Evolutionary conservation across 192 early-diverging fungal genomes (phyloP).

Genomic region (Backusella macrospora): DNA sequence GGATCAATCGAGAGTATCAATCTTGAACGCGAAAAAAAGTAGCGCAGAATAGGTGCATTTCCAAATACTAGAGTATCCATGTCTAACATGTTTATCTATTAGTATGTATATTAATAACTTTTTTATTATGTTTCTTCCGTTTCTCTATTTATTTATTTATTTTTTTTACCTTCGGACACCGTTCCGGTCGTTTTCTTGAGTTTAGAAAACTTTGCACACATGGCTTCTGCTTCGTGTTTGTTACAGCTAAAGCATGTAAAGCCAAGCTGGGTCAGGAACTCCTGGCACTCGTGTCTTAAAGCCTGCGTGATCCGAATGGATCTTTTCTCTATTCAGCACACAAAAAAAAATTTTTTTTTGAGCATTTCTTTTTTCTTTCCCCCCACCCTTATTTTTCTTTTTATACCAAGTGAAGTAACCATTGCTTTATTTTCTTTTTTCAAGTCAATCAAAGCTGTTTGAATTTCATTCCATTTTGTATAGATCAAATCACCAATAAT

Average conservation of each 20-base stretch:
- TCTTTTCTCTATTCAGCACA: constrained; percentile 48
- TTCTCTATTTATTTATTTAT: constrained; percentile 41
- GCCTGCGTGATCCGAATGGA: constrained; percentile 50
- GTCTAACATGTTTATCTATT: constrained; percentile 33
- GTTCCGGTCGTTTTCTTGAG: constrained; percentile 55
- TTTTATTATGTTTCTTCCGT: constrained; percentile 28
- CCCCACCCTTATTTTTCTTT: no score
- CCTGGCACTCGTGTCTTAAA: constrained; percentile 48
- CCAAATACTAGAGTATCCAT: constrained; percentile 60
- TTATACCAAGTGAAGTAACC: constrained; percentile 25
- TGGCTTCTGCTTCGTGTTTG: constrained; percentile 62
- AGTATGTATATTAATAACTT: no score
- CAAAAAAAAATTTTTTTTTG: background rate
- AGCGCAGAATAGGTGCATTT: constrained; percentile 49
- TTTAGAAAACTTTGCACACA: constrained; percentile 63
- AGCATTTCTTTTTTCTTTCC: background rate
- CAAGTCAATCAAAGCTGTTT: constrained; percentile 15
- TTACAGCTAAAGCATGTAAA: constrained; percentile 49
- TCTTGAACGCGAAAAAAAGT: constrained; percentile 38
- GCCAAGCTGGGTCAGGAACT: constrained; percentile 54
- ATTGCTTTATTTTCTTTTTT: constrained; percentile 20
- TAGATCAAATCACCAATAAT: constrained; percentile 24
- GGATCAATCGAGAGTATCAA: constrained; percentile 57
- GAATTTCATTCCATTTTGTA: constrained; percentile 4
- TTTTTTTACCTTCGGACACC: constrained; percentile 55